Base-by-base conservation (phyloP, 805 yeast genomes). In the Saturnispora serradocipensis region DNA sequence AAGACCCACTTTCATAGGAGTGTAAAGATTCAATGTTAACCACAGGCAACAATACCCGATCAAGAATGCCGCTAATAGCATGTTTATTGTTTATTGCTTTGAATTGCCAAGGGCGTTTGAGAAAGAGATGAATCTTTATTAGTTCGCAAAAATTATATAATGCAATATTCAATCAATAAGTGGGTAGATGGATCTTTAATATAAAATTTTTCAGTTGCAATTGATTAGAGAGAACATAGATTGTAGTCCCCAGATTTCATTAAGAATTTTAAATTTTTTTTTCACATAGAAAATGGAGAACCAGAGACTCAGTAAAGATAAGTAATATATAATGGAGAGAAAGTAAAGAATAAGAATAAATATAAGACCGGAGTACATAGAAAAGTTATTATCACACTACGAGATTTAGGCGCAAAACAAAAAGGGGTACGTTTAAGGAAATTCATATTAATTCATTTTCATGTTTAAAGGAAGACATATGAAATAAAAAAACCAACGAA, bases 1-100 rank as follows among this genome's bases (percentile, higher is more conserved):
- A 34, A 62, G 52, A 6, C 61, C 59, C 15, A 64, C 43, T 4
- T 49, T 49, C n/a, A 49, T 16, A 11, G 52, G 48, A 10, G 39
- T 25, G 13, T 43, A 43, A 13, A 28, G 7, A 24, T 49, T 49
- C 52, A 49, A 30, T 22, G 52, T 39, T 27, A 49, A 18, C 22
- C 44, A 16, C 16, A 49, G n/a, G 7, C 39, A 27, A 5, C 39
- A 22, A 13, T 44, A 49, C 3, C 38, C 45, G 9, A 24, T 22
- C n/a, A 49, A 20, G 5, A 48, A 24, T 25, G 46, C 15, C 15
- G 46, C 16, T 27, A 48, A 22, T 10, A 48, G 11, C 50, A 48
- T 42, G 42, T 16, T 22, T 6, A 11, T 25, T 25, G 27, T 20
- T 11, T 8, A 22, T 24, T 34, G 25, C 36, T 24, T 20, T 45